A percentile compares a stretch with the other conserved stretches of the same genome.
phyloP scores from a whole-genome alignment of 2,329 filamentous ascomycete genomes.

The Paecilomyces variotii region DNA sequence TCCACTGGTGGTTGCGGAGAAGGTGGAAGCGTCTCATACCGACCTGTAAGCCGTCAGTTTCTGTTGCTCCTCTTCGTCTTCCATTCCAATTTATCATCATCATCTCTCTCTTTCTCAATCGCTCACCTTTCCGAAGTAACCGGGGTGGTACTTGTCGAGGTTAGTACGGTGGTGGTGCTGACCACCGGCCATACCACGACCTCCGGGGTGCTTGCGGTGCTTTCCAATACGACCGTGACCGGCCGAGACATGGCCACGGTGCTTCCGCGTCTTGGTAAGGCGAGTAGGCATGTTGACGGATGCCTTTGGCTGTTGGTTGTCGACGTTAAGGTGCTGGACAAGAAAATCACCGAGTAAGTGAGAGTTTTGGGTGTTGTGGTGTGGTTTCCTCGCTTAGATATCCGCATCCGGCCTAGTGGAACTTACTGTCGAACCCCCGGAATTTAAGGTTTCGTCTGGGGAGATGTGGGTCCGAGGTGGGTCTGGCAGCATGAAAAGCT shows the following conservation, averaged over 20 bases:
- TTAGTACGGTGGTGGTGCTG: constrained; percentile 98
- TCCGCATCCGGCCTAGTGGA: not conserved
- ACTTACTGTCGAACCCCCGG: not conserved
- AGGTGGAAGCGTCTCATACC: constrained; percentile 97
- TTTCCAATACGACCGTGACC: constrained; percentile 98
- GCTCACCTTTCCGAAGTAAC: constrained; percentile 92
- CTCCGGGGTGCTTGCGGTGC: constrained; percentile 86
- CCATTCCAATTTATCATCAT: not conserved
- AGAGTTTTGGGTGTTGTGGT: not conserved
- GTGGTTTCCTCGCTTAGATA: not conserved
- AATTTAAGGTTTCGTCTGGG: not conserved
- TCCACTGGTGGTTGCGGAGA: constrained; percentile 93
- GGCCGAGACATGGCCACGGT: constrained; percentile 94
- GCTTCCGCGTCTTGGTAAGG: constrained; percentile 43
- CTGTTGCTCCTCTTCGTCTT: not conserved
- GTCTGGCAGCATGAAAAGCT: not conserved
- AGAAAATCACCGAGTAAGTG: not conserved
- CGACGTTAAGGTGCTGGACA: not conserved
- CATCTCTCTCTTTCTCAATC: not conserved
- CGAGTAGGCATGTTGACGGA: constrained; percentile 42
- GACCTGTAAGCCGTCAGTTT: constrained; percentile 50
- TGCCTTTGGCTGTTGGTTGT: constrained; percentile 3
- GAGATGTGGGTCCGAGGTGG: not conserved
- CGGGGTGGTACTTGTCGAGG: constrained; percentile 88
- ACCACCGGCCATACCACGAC: constrained; percentile 88